Base-by-base conservation (phyloP, 306 rosid genomes). In the Nissolia schottii region DNA sequence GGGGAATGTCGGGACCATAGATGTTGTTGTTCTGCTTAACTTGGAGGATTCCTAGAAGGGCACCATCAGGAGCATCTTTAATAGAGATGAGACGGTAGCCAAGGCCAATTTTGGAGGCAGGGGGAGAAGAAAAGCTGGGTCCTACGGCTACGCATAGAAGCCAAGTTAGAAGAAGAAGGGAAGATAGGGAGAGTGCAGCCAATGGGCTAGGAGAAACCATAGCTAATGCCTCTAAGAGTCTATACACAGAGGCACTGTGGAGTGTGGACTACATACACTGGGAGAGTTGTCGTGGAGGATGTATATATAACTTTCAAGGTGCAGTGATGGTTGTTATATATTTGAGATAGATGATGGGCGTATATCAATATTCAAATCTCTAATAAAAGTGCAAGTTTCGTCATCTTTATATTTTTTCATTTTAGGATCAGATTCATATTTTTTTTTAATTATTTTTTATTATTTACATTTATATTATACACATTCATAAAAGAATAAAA, bases 51-150 rank as follows among this genome's bases (percentile, higher is more conserved):
- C 94, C 97, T n/a, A 90, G 32, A 41, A 89, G 71, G 1, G 79
- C 86, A n/a, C 92, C 92, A 49, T 86, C 94, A 13, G 83, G 70
- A 63, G 85, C 62, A 34, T 87, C 85, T 70, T 86, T 65, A 11
- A 87, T 50, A 57, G 97, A 86, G 82, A 89, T 28, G 8, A 93
- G 57, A 73, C 93, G 92, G 86, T 90, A 93, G 54, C 98, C 97
- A 5, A 77, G 70, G 29, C 97, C 98, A 19, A 87, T 84, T 74
- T 88, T 87, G 40, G 83, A 0, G 19, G 76, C 74, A 3, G 28
- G 74, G 20, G 81, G 3, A 16, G 92, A 66, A 27, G 88, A 66
- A 35, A 12, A 58, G 32, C 24, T 19, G 49, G 62, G 5, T 25
- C 19, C 66, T 29, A 56, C 79, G 7, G 79, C 64, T 27, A 25